Evolutionary conservation across 805 yeast species (phyloP).

Genomic region (Sugiyamaella chiloensis): DNA sequence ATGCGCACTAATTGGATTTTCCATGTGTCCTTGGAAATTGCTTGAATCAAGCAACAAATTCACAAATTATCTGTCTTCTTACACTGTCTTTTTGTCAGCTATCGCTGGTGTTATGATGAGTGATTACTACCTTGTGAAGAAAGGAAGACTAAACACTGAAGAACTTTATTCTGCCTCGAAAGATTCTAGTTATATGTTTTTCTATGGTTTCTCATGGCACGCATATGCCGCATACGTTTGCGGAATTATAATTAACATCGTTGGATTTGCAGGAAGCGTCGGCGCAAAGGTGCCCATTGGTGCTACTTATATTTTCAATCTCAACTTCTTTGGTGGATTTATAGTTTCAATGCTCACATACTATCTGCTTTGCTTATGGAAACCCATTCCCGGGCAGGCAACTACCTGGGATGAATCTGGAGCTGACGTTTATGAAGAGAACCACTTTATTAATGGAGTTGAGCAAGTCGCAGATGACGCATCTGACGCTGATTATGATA

Average conservation of each 20-base stretch:
- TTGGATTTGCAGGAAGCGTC: constrained; percentile 81
- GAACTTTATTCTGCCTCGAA: constrained; percentile 58
- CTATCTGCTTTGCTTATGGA: constrained; percentile 41
- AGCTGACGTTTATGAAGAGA: constrained; percentile 12
- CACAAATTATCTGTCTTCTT: constrained; percentile 76
- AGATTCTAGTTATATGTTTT: constrained; percentile 55
- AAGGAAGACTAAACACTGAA: constrained; percentile 61
- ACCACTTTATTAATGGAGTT: constrained; percentile 3
- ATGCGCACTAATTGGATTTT: constrained; percentile 67
- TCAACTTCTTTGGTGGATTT: constrained; percentile 79
- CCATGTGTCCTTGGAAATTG: constrained; percentile 82
- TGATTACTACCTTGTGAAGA: constrained; percentile 69
- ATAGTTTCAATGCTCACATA: constrained; percentile 54
- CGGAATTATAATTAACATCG: constrained; percentile 80
- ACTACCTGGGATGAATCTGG: constrained; percentile 16
- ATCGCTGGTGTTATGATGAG: constrained; percentile 67
- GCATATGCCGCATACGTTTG: constrained; percentile 75
- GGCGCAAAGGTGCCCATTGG: constrained; percentile 76
- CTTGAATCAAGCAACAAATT: constrained; percentile 66
- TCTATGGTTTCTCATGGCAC: constrained; percentile 76
- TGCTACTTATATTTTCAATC: constrained; percentile 67
- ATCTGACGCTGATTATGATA: neutral
- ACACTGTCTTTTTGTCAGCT: constrained; percentile 76
- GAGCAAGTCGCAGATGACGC: neutral
- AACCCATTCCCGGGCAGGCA: constrained; percentile 21